Conservation (phyloP, 139 green algal genomes). For the Closterium sp. region DNA sequence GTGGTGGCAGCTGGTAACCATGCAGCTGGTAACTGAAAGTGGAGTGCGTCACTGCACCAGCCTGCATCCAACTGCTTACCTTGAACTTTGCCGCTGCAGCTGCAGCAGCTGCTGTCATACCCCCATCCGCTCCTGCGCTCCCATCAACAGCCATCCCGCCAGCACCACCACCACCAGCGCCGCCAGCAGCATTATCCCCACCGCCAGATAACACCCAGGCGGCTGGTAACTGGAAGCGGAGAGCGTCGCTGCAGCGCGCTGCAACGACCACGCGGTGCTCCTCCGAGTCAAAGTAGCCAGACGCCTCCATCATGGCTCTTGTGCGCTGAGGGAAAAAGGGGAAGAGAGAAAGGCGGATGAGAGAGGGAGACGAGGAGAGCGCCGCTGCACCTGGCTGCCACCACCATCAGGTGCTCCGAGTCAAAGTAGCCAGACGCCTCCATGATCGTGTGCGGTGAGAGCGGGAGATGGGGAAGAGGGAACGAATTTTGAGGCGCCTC, state of each 20-base stretch:
- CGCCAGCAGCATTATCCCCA: no score
- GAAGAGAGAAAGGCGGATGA: no score
- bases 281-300: constrained; percentile 5
- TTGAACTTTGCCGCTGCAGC: neutral
- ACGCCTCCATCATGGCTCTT: neutral
- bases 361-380: neutral
- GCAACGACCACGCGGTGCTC: neutral
- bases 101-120: neutral
- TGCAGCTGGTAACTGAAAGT: neutral
- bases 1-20: no score
- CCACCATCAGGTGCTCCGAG: neutral
- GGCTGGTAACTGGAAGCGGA: constrained; percentile 10
- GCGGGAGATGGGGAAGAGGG: no score
- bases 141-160: neutral
- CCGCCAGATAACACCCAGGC: neutral
- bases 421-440: constrained; percentile 1
- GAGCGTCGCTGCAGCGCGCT: neutral
- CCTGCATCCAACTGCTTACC: neutral
- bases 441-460: neutral
- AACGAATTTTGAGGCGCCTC: no score
- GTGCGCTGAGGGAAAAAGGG: neutral
- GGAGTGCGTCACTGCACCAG: neutral
- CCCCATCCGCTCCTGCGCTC: neutral
- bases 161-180: neutral
- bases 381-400: neutral